These are phyloP conservation scores for Nevesoporus exiguus DNA, from an alignment of 768 basidiomycete species.

Conservation along the genomic window DNA sequence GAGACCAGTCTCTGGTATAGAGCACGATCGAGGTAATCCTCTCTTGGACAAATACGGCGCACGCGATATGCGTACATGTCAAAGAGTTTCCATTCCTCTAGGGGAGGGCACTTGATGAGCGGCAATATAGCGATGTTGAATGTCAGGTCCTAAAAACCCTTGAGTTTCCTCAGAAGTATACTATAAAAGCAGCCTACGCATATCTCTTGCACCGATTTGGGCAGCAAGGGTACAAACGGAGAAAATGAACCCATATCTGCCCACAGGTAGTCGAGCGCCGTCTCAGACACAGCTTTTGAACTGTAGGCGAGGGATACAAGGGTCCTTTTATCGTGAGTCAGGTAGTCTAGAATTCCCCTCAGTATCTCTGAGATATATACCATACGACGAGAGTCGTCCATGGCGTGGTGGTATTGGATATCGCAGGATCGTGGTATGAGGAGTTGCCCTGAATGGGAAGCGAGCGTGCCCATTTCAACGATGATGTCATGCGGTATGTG, in stretches of 20 bases:
- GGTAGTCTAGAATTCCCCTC: slow-evolving; percentile 7
- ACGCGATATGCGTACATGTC: slow-evolving; percentile 19
- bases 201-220: slow-evolving; percentile 6
- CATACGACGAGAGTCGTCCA: neutral
- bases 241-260: slow-evolving; percentile 18
- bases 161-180: neutral
- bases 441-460: neutral
- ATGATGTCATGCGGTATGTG: neutral
- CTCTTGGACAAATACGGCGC: slow-evolving; percentile 5
- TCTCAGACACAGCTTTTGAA: slow-evolving; percentile 9
- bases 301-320: slow-evolving; percentile 8
- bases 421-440: neutral
- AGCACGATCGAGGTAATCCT: slow-evolving; percentile 9
- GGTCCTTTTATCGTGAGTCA: slow-evolving; percentile 10
- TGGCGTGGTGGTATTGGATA: neutral
- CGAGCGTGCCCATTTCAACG: neutral
- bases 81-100: slow-evolving; percentile 12
- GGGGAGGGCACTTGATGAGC: slow-evolving; percentile 11
- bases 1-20: slow-evolving; percentile 16
- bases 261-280: slow-evolving; percentile 18
- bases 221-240: slow-evolving; percentile 16
- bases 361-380: slow-evolving; percentile 18
- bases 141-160: neutral
- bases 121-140: slow-evolving; percentile 6
- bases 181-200: slow-evolving; percentile 2